Conservation (phyloP, 2,329 filamentous ascomycete species). For the Fusarium sp. region DNA sequence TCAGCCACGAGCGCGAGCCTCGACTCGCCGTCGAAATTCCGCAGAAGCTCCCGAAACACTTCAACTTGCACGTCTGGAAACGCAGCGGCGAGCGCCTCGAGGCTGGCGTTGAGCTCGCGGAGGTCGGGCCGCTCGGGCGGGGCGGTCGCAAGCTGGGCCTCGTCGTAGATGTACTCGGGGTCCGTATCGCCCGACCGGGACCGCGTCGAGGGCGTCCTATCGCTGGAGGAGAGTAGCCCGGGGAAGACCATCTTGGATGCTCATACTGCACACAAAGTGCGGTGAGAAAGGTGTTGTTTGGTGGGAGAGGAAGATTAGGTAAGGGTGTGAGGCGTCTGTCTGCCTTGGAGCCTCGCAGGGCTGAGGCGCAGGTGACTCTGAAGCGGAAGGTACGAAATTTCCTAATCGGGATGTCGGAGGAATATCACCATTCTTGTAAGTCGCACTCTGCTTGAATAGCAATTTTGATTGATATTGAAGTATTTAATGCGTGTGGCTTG, state of each 20-base stretch:
- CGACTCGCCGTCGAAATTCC: constrained; percentile 79
- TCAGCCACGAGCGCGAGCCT: constrained; percentile 82
- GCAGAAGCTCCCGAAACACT: constrained; percentile 84
- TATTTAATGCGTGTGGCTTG: background rate
- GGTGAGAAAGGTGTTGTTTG: background rate
- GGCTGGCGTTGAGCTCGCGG: constrained; percentile 74
- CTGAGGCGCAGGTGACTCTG: background rate
- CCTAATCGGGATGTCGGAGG: background rate
- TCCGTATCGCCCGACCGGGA: constrained; percentile 45
- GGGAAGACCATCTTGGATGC: constrained; percentile 60
- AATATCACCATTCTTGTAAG: background rate
- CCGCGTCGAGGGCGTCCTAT: constrained; percentile 48
- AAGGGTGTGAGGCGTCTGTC: constrained; percentile 13
- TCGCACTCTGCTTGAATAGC: background rate
- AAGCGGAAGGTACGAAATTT: background rate
- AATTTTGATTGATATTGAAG: background rate
- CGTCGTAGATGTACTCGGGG: constrained; percentile 65
- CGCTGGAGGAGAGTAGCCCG: constrained; percentile 58
- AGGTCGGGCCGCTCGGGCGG: constrained; percentile 69
- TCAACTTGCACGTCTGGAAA: constrained; percentile 86
- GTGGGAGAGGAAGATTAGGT: background rate
- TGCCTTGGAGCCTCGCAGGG: constrained; percentile 14
- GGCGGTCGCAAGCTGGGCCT: constrained; percentile 61
- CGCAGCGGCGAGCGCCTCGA: constrained; percentile 74
- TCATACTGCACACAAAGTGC: constrained; percentile 44